These are phyloP conservation scores for Actinomortierella wolfii DNA, from an alignment of 371 early-diverging fungal species.

Conservation along the genomic window DNA sequence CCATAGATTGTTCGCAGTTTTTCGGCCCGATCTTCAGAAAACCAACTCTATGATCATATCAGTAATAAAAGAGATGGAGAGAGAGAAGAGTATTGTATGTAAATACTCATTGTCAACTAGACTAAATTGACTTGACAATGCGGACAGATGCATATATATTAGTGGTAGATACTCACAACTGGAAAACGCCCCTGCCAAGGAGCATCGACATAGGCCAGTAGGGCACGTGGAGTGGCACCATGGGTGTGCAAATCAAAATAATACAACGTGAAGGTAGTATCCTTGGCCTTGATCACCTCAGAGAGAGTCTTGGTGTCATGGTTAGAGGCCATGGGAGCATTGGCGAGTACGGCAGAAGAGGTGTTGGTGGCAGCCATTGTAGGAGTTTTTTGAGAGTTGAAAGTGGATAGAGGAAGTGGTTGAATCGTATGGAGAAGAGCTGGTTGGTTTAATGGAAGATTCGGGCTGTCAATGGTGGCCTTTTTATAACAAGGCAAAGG, in stretches of 20 bases:
- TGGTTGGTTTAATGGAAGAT: too few relatives aligned
- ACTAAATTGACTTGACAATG: too few relatives aligned
- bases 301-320: too few relatives aligned
- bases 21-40: not conserved
- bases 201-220: slow-evolving; percentile 7
- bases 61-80: too few relatives aligned
- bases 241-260: slow-evolving; percentile 8
- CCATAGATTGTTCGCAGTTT: slow-evolving; percentile 9
- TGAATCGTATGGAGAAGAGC: too few relatives aligned
- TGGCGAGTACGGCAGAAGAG: not conserved
- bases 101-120: too few relatives aligned
- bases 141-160: too few relatives aligned
- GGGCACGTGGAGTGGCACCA: slow-evolving; percentile 4
- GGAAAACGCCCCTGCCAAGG: not conserved
- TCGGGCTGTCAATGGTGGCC: too few relatives aligned
- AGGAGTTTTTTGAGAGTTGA: too few relatives aligned
- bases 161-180: slow-evolving; percentile 1
- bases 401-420: too few relatives aligned
- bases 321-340: not conserved
- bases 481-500: too few relatives aligned
- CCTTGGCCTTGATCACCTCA: not conserved
- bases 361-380: not conserved
- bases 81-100: too few relatives aligned
- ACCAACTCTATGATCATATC: slow-evolving; percentile 3
- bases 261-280: slow-evolving; percentile 2